Evolutionary conservation across 1,284 basidiomycete genomes (phyloP), one percentile per base, ranked within the genome.

Genomic region (Ustilago xerochloae): DNA sequence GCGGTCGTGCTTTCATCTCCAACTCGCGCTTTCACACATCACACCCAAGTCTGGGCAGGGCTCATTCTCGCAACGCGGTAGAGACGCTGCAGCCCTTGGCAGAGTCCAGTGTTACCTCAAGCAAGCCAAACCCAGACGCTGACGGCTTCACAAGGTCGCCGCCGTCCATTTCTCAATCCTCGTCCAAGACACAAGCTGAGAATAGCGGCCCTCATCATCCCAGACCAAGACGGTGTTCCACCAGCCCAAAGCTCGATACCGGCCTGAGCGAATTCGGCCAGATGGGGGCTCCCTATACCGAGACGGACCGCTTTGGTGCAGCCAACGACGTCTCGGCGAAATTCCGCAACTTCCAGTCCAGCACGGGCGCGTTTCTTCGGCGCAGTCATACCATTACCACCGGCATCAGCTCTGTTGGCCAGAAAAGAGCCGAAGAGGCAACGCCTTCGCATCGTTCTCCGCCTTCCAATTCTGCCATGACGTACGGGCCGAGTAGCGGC

Each of bases 221-320:
- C 15, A 47, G 53, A 24, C 28, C 55, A 26, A 56, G 45, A 6
- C 59, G 63, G 4, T 45, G 51, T 15, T 66, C 65, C 0, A 64
- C 57, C 3, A 64, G 64, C 18, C 49, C 64, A 0, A 56, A 58
- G 10, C 64, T 64, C 2, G 66, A 74, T 5, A 51, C 61, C 1
- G 64, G 54, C 3, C 45, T 73, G 36, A 73, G 70, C 65, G 70
- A 73, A 30, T 73, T 73, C 24, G 70, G 70, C 12, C 63, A 66
- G 38, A 72, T 72, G 69, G 69, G 69, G 4, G 69, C 69, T 1
- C 69, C 69, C 8, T 72, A 48, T 29, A 36, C 46, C 26, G 67
- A 57, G 30, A 48, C 28, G 2, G 33, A 46, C 32, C 56, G 60
- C 41, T 35, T 13, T 39, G 38, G 35, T 20, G 60, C 54, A 3